phyloP scores from a whole-genome alignment of 768 basidiomycete species.

The Tulasnella calospora region DNA sequence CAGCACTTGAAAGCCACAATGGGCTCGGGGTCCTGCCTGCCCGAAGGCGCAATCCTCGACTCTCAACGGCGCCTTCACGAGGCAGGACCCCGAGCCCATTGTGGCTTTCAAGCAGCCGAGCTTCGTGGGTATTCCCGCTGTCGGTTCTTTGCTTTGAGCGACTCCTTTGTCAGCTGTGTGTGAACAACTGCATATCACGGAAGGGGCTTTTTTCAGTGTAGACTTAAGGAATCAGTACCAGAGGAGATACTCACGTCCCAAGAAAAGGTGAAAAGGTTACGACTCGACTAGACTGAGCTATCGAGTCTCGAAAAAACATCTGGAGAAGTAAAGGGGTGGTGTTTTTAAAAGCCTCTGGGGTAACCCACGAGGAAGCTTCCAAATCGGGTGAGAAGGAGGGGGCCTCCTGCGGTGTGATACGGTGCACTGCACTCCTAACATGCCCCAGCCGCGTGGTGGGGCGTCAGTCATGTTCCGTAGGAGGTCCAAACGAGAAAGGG shows the following conservation, averaged over 20 bases:
- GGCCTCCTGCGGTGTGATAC: neutral
- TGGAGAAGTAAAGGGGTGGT: neutral
- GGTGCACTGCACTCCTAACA: neutral
- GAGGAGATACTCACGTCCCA: neutral
- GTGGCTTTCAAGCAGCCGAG: neutral
- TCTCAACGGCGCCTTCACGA: too few relatives aligned
- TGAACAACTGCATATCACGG: neutral
- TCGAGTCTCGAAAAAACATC: neutral
- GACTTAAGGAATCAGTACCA: neutral
- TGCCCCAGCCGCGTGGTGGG: neutral
- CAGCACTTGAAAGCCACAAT: too few relatives aligned
- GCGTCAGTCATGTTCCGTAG: neutral
- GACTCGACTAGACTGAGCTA: constrained; percentile 3
- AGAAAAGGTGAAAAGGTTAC: neutral
- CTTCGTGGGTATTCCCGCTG: neutral
- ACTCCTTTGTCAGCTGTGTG: neutral
- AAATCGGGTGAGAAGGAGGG: neutral
- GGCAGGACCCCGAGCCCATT: neutral
- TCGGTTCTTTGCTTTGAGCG: neutral
- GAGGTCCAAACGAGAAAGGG: neutral
- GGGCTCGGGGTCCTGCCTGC: too few relatives aligned
- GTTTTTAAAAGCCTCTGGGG: neutral
- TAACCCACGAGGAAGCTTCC: neutral
- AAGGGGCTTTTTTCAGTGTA: neutral
- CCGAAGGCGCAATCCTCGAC: too few relatives aligned